Evolutionary conservation across 202 grass and related monocot species (phyloP), one percentile per base, ranked within the genome.

Genomic region (Miscanthus sacchariflorus): DNA sequence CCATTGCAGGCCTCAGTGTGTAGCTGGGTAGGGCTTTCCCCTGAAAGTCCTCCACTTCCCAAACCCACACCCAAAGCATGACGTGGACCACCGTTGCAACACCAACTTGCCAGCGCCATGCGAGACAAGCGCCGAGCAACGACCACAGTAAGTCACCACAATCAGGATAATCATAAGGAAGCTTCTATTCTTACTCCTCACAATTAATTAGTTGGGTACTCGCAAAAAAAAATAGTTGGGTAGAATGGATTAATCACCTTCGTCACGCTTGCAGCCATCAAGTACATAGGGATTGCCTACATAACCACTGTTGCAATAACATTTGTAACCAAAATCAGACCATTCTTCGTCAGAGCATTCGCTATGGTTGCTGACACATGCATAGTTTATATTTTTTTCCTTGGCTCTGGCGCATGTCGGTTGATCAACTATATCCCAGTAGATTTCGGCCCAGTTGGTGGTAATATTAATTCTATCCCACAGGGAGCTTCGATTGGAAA

Each of bases 391-490:
- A 7, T 2, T 1, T 17, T 86, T 7, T 7, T 13, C 15, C 33
- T n/a, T 7, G 0, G 75, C 43, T 10, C 11, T 15, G 5, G 45
- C 33, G 10, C 83, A 85, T 0, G 0, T 78, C 10, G 45, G 9
- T 61, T 78, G 64, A 43, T 85, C 74, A 5, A 4, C 1, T 10
- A 85, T 36, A 13, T 0, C 3, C 83, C 83, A 85, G 7, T 0
- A 0, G 4, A 85, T 0, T 0, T 0, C 0, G 18, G 58, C 72
- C 23, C 17, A 2, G 1, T 38, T 2, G 4, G 27, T 77, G 2
- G 30, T 19, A 40, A 85, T 4, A 38, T 38, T 70, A 3, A 85
- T 43, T 1, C 13, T 40, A n/a, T 78, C 65, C 83, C 83, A 85
- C 17, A 78, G 0, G 8, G 44, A 67, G 35, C 45, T 43, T 13